Base-by-base conservation (phyloP, 305 asterid genomes). In the Withania somnifera region DNA sequence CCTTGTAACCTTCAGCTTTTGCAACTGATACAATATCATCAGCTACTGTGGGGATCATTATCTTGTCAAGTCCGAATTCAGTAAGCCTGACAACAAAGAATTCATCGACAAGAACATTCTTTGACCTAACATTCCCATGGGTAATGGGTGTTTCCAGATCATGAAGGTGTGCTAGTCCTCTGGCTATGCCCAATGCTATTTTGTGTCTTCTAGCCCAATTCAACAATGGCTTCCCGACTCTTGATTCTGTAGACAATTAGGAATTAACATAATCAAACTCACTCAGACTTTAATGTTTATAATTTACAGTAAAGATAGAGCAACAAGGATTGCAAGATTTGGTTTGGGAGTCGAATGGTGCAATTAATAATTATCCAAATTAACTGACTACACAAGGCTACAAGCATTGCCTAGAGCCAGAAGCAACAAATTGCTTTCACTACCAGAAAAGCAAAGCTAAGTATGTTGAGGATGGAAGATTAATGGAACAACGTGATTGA, bases 201-300 rank as follows among this genome's bases (percentile, higher is more conserved):
- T 92, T 97, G 94, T 94, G 99, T 26, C 99, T 89, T 85, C 98
- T 88, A 14, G 95, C 90, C 99, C 99, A 97, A 79, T 90, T 94
- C 80, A 97, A 87, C 47, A 86, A 95, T 7, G 99, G 99, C 83
- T 90, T 97, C 71, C 98, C 98, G 7, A 85, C 93, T 86, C 97
- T 89, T 11, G 99, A 90, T 88, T 97, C 99, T 94, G 92, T 32
- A 78, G 11, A 79, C 36, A 75, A 69, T 56, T 51, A 81, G 38
- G 50, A 82, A 5, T 71, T 11, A 71, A 6, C 53, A 78, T 63
- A 76, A 82, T 32, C 42, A 54, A 71, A 64, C 79, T 9, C 4
- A 63, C 63, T 54, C 15, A 15, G 52, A 10, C 64, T 36, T 17
- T 2, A 84, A 45, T 73, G 22, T 36, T 30, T 8, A 57, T 10